Base-by-base conservation (phyloP, 768 basidiomycete species). In the Sporobolomyces phaffii region DNA sequence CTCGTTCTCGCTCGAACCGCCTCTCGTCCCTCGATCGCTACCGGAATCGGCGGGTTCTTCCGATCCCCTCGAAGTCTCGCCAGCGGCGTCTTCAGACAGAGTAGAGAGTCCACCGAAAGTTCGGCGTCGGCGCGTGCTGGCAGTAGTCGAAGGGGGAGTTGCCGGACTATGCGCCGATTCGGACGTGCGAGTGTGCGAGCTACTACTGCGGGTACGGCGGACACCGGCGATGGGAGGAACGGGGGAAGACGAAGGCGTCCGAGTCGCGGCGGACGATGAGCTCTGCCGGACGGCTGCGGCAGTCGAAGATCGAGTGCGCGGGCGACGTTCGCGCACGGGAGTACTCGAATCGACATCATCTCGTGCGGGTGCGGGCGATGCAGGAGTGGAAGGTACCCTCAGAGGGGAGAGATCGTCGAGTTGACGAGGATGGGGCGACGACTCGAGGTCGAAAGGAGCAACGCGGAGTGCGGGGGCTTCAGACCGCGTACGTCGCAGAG, bases 401-500 rank as follows among this genome's bases (percentile, higher is more conserved):
- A 22, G 65, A 49, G 14, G 51, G 28, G 29, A 26, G 36, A 26
- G 45, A 22, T 0, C 24, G 44, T 36, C 20, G n/a, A 24, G 20
- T 7, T 22, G 36, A 15, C 24, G 45, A 18, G 17, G 45, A 26
- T 5, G 59, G 43, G 5, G 34, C 22, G 36, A 11, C 13, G 18
- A 15, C n/a, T 38, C 26, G 54, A 41, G 38, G 11, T n/a, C 9
- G 28, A 18, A 24, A 31, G 22, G 28, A 14, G 36, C 36, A 22
- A 18, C 36, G 24, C 15, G 53, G 5, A n/a, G 14, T 18, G 24
- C 24, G 24, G 53, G 53, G 6, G 22, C 40, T 48, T 60, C 65
- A 1, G 65, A 67, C 10, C 60, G 60, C 11, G 59, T 67, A 20
- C 65, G 65, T 11, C 65, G 60, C 24, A 67, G 40, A 14, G 47